Percentiles rank a stretch among this genome's conserved stretches.
These are phyloP conservation scores for Eucalyptus camaldulensis DNA, from an alignment of 345 rosid genomes.

Conservation along the genomic window DNA sequence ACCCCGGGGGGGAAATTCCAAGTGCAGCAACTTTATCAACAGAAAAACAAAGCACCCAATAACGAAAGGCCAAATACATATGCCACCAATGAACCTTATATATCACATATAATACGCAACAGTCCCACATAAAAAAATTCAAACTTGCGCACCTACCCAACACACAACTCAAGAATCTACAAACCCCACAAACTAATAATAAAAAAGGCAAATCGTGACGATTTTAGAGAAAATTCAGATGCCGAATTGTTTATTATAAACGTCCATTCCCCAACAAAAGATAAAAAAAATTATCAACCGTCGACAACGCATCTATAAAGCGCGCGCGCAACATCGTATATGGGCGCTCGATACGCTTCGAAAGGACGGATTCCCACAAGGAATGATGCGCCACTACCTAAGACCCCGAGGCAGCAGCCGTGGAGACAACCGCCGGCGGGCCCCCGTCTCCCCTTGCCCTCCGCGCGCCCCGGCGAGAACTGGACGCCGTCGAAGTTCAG, in stretches of 20 bases:
- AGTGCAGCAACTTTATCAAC: not conserved
- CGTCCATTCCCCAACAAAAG: not conserved
- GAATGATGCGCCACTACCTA: slow-evolving; percentile 20
- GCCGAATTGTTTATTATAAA: not conserved
- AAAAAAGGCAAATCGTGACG: not conserved
- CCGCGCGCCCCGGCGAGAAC: slow-evolving; percentile 39
- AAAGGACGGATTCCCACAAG: not conserved
- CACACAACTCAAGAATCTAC: not conserved
- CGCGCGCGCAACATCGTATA: not conserved
- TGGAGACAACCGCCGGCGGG: slow-evolving; percentile 10
- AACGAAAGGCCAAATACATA: not conserved
- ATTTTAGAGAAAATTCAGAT: not conserved
- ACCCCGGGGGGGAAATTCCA: not conserved
- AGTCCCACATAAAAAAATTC: not conserved
- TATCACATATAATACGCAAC: not conserved
- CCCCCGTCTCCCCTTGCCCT: slow-evolving; percentile 15
- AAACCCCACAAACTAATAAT: not conserved
- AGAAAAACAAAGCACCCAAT: not conserved
- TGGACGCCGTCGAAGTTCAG: slow-evolving; percentile 75
- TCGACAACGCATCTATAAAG: not conserved
- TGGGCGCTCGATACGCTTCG: not conserved
- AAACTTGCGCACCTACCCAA: not conserved
- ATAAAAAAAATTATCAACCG: not conserved
- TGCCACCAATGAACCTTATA: not conserved
- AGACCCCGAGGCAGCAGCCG: slow-evolving; percentile 73